Conservation (phyloP, 768 basidiomycete species). For the Agaricus sinodeliciosus region DNA sequence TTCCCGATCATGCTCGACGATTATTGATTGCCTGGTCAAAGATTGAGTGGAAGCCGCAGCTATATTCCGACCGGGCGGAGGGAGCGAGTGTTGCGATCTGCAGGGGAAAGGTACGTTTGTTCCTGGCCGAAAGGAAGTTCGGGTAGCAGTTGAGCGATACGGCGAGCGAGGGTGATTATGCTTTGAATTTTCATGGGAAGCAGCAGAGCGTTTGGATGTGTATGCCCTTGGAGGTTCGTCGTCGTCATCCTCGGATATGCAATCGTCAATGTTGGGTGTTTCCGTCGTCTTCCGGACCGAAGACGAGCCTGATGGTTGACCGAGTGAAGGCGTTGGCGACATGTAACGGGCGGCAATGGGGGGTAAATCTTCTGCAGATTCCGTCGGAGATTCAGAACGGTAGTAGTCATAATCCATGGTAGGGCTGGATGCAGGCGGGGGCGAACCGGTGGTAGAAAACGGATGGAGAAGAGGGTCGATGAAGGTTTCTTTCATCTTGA, state of each 20-base stretch:
- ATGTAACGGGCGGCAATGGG: conserved; percentile 93
- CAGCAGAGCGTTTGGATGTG: conserved; percentile 35
- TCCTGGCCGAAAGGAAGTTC: conserved; percentile 30
- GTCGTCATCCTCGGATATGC: conserved; percentile 61
- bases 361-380: conserved; percentile 68
- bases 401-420: conserved; percentile 67
- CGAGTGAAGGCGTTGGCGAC: conserved; percentile 53
- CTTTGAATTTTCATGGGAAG: conserved; percentile 36
- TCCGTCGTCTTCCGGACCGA: conserved; percentile 45
- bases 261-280: conserved; percentile 67
- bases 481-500: conserved; percentile 91
- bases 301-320: conserved; percentile 25
- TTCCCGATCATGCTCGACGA: conserved; percentile 41
- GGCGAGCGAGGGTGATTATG: conserved; percentile 74
- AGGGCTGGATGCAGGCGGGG: conserved; percentile 49
- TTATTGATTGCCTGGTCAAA: conserved; percentile 61
- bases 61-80: conserved; percentile 54
- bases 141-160: conserved; percentile 47
- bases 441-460: conserved; percentile 42
- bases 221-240: conserved; percentile 52
- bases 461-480: conserved; percentile 88
- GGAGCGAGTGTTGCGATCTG: conserved; percentile 73
- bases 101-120: conserved; percentile 70
- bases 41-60: conserved; percentile 65
- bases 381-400: conserved; percentile 60